phyloP scores from a whole-genome alignment of 2,329 filamentous ascomycete species.

The Beauveria bassiana region DNA sequence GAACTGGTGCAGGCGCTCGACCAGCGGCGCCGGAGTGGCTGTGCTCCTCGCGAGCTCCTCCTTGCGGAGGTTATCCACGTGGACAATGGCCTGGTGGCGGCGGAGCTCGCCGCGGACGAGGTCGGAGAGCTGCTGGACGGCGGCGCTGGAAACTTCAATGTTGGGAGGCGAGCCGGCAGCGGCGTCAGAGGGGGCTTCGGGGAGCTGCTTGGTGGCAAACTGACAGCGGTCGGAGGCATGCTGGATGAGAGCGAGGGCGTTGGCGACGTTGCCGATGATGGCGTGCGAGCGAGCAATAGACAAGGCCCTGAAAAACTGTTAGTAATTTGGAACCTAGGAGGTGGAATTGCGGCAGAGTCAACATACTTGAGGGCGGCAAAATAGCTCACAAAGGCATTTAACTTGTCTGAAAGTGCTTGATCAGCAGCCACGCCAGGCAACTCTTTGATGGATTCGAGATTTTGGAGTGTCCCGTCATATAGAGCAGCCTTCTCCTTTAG shows the following conservation, averaged over 20 bases:
- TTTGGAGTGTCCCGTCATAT: conserved; percentile 87
- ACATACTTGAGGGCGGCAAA: conserved; percentile 80
- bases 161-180: conserved; percentile 46
- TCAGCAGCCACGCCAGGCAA: conserved; percentile 87
- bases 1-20: conserved; percentile 71
- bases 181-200: conserved; percentile 23
- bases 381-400: conserved; percentile 73
- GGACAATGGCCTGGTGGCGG: conserved; percentile 77
- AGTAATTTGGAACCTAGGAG: not conserved
- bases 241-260: conserved; percentile 78
- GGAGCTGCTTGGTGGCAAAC: conserved; percentile 38
- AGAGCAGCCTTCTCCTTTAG: conserved; percentile 81
- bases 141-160: conserved; percentile 55
- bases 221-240: conserved; percentile 59
- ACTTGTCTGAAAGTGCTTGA: conserved; percentile 61
- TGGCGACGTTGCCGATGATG: conserved; percentile 61
- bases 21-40: conserved; percentile 43
- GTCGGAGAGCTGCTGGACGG: conserved; percentile 49
- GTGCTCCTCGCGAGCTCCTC: conserved; percentile 34
- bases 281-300: conserved; percentile 80
- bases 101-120: conserved; percentile 66
- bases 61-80: conserved; percentile 61
- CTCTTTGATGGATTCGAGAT: conserved; percentile 81
- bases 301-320: conserved; percentile 53
- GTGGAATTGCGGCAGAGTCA: not conserved